Conservation (phyloP, 148 eudicot species). For the Cornus florida region DNA sequence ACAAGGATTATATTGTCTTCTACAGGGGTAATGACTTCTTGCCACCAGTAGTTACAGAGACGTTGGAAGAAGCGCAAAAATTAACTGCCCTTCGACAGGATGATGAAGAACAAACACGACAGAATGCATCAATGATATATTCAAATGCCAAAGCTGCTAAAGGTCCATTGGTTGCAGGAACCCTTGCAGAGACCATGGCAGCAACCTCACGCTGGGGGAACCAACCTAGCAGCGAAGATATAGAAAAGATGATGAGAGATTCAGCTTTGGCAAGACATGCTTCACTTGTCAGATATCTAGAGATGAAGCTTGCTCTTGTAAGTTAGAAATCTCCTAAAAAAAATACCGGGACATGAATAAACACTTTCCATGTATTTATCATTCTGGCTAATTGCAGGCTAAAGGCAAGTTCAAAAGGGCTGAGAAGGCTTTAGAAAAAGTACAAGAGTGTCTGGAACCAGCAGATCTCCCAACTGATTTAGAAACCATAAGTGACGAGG, state of each 20-base stretch:
- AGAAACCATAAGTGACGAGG: constrained; percentile 84
- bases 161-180: constrained; percentile 78
- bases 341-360: background rate
- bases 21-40: constrained; percentile 94
- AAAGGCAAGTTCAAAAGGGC: constrained; percentile 73
- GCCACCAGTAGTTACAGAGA: constrained; percentile 64
- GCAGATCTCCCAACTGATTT: constrained; percentile 79
- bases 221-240: constrained; percentile 53
- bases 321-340: constrained; percentile 21
- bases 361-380: background rate
- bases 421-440: constrained; percentile 71
- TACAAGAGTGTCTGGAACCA: constrained; percentile 67
- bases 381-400: constrained; percentile 48
- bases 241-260: constrained; percentile 71
- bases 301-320: constrained; percentile 71
- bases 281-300: constrained; percentile 69
- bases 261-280: constrained; percentile 70
- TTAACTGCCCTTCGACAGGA: constrained; percentile 44
- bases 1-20: constrained; percentile 88
- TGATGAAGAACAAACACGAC: constrained; percentile 71
- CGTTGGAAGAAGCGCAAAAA: constrained; percentile 66
- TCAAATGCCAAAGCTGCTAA: constrained; percentile 33
- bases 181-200: constrained; percentile 88
- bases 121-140: constrained; percentile 42
- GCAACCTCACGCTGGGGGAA: constrained; percentile 88